Percentiles rank a stretch among this genome's conserved stretches.
Conservation (phyloP, 2,329 filamentous ascomycete genomes). For the Escovopsis sp. region DNA sequence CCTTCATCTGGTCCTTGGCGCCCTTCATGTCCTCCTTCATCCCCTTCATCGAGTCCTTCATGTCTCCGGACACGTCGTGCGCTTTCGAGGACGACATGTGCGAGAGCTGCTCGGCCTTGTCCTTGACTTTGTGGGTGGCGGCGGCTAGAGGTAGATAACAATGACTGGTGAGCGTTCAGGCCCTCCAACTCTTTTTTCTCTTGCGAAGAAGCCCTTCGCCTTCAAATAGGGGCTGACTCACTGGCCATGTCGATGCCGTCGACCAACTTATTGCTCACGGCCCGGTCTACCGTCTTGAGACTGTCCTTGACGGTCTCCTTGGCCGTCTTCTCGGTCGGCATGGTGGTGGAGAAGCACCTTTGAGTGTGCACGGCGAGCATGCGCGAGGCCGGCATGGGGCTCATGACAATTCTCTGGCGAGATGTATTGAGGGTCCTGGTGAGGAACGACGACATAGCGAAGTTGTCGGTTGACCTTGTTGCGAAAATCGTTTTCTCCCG, state of each 20-base stretch:
- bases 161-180: background rate
- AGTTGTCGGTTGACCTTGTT: background rate
- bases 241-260: constrained; percentile 44
- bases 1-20: constrained; percentile 19
- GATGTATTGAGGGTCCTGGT: constrained; percentile 3
- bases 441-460: constrained; percentile 4
- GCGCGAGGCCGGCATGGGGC: constrained; percentile 18
- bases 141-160: constrained; percentile 14
- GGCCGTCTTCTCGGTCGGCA: constrained; percentile 30
- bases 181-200: background rate
- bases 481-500: background rate
- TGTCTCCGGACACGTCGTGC: constrained; percentile 11
- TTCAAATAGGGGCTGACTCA: constrained; percentile 11
- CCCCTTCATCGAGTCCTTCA: too few species aligned
- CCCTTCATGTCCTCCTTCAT: too few species aligned
- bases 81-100: constrained; percentile 10
- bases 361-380: constrained; percentile 25
- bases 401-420: background rate
- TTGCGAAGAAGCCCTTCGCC: background rate
- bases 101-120: constrained; percentile 21
- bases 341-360: constrained; percentile 35
- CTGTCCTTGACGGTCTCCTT: constrained; percentile 44
- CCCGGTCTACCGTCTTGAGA: constrained; percentile 43
- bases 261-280: constrained; percentile 45
- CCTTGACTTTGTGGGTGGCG: constrained; percentile 33